A percentile compares a stretch with the other conserved stretches of the same genome.
Conservation (phyloP, 2,329 filamentous ascomycete species). For the Penicillium oxalicum region DNA sequence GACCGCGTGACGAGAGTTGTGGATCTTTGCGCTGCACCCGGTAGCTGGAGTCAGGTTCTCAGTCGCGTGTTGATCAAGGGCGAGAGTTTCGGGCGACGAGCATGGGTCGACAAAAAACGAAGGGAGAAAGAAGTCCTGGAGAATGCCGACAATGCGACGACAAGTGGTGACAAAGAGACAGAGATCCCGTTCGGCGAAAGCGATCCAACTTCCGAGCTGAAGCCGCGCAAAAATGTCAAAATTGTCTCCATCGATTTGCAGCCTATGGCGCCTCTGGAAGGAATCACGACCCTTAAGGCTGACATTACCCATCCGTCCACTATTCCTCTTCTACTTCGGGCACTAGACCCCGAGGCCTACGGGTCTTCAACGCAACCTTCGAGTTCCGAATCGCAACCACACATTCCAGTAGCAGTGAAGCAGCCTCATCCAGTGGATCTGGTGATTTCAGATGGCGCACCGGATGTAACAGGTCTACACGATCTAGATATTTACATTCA, state of each 20-base stretch:
- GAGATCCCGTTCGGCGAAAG: constrained; percentile 24
- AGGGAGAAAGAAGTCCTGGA: constrained; percentile 41
- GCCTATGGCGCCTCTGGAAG: constrained; percentile 87
- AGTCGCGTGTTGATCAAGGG: constrained; percentile 90
- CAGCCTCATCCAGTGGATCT: constrained; percentile 79
- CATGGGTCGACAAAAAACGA: constrained; percentile 80
- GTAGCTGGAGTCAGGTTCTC: constrained; percentile 95
- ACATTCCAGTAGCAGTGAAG: constrained; percentile 37
- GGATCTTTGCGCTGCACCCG: constrained; percentile 90
- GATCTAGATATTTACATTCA: constrained; percentile 98
- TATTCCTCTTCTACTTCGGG: constrained; percentile 77
- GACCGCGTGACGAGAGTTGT: constrained; percentile 84
- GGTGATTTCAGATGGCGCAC: constrained; percentile 90
- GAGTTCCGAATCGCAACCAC: constrained; percentile 8
- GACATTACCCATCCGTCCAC: constrained; percentile 98
- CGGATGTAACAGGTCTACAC: constrained; percentile 92
- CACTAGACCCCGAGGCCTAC: constrained; percentile 69
- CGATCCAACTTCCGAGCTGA: constrained; percentile 28
- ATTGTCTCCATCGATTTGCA: constrained; percentile 96
- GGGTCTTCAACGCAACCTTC: constrained; percentile 29
- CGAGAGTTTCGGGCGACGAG: constrained; percentile 77
- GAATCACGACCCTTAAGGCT: constrained; percentile 84
- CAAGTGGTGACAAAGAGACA: constrained; percentile 20
- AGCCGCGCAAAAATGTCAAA: constrained; percentile 67
- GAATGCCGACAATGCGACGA: constrained; percentile 14